These are phyloP conservation scores for Dispira simplex DNA, from an alignment of 192 early-diverging fungal genomes.

Conservation along the genomic window DNA sequence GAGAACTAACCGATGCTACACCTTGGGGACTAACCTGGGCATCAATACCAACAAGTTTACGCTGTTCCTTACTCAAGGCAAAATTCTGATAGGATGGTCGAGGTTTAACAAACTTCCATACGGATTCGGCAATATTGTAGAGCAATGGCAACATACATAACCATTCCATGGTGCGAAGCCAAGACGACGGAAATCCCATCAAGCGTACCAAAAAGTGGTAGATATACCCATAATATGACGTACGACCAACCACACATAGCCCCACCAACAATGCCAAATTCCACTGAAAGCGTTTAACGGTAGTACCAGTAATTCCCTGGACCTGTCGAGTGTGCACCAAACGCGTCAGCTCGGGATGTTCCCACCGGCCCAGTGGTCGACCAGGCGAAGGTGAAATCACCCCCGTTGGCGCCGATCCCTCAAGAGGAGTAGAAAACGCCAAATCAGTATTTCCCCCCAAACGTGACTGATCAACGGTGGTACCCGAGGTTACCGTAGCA, in stretches of 20 bases:
- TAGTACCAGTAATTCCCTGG: not conserved
- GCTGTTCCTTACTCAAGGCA: conserved; percentile 22
- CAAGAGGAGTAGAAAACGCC: not conserved
- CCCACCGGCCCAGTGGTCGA: not conserved
- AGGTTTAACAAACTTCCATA: conserved; percentile 26
- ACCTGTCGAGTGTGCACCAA: not conserved
- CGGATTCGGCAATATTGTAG: conserved; percentile 27
- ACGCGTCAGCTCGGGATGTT: not conserved
- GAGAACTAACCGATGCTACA: not conserved
- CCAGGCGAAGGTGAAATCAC: not conserved
- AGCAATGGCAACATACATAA: conserved; percentile 14
- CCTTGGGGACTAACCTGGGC: conserved; percentile 7
- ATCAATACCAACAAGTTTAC: conserved; percentile 24
- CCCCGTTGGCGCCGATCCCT: not conserved
- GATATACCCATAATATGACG: not conserved
- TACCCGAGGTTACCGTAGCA: no score
- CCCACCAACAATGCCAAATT: not conserved
- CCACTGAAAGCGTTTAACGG: not conserved
- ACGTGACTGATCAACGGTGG: not conserved
- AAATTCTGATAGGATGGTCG: conserved; percentile 17
- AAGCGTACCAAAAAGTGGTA: not conserved
- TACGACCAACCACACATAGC: not conserved
- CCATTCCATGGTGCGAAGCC: conserved; percentile 20
- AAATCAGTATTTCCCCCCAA: not conserved
- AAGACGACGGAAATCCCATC: conserved; percentile 12